These are phyloP conservation scores for Microbotryum violaceum DNA, from an alignment of 1,284 basidiomycete genomes.

Conservation along the genomic window DNA sequence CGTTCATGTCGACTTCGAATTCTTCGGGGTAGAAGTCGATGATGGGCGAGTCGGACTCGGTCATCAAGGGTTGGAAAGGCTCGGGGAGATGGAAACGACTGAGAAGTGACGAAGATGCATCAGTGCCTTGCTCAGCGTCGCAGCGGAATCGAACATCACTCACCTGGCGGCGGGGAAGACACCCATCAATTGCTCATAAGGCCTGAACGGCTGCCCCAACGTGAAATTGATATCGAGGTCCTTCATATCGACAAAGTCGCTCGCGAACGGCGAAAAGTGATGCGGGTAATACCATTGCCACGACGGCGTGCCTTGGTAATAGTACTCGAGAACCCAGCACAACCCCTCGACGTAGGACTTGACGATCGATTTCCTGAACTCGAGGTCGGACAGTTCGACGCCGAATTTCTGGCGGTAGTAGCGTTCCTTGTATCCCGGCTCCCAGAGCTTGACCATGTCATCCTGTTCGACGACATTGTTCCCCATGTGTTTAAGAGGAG, in stretches of 20 bases:
- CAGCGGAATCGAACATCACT: conserved; percentile 25
- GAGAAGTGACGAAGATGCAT: conserved; percentile 3
- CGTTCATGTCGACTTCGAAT: conserved; percentile 99
- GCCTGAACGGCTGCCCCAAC: conserved; percentile 81
- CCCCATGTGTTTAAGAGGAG: conserved; percentile 47
- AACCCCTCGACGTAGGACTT: conserved; percentile 85
- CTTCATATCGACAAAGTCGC: conserved; percentile 78
- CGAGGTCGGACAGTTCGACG: conserved; percentile 59
- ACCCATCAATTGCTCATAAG: conserved; percentile 96
- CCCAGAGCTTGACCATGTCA: conserved; percentile 87
- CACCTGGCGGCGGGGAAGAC: conserved; percentile 91
- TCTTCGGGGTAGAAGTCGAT: conserved; percentile 79
- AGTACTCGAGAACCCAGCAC: conserved; percentile 94
- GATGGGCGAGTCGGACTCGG: conserved; percentile 76
- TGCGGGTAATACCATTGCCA: conserved; percentile 99
- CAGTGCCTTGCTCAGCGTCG: neutral
- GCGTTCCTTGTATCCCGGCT: conserved; percentile 87
- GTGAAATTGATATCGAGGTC: conserved; percentile 72
- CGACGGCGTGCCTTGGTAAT: conserved; percentile 71
- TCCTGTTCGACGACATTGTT: conserved; percentile 83
- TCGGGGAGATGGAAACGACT: conserved; percentile 82
- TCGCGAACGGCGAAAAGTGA: conserved; percentile 96
- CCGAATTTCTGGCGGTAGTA: conserved; percentile 95
- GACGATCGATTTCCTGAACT: conserved; percentile 71
- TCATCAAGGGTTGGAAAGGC: conserved; percentile 84